Percentiles rank a stretch among this genome's conserved stretches.
Conservation (phyloP, 805 yeast species). For the Kazachstania psychrophila region DNA sequence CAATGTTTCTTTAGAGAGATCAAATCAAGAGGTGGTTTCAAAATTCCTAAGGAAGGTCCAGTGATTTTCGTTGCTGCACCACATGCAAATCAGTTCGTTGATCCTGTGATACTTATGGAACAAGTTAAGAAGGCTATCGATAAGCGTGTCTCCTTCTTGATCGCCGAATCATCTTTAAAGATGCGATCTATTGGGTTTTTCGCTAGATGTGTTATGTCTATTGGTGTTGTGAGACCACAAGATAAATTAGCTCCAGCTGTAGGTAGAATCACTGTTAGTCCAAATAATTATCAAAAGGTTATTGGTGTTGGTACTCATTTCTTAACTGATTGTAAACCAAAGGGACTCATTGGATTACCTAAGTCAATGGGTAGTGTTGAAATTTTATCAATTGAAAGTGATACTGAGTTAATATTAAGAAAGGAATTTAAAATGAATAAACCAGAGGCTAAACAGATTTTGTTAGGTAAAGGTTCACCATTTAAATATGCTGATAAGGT, state of each 20-base stretch:
- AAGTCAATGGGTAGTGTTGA: slow-evolving; percentile 69
- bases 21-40: slow-evolving; percentile 77
- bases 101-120: slow-evolving; percentile 69
- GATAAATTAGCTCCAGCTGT: slow-evolving; percentile 62
- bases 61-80: slow-evolving; percentile 93
- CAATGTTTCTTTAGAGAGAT: slow-evolving; percentile 81
- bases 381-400: slow-evolving; percentile 56
- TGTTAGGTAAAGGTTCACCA: slow-evolving; percentile 44
- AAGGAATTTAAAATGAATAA: slow-evolving; percentile 57
- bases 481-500: slow-evolving; percentile 74
- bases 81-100: slow-evolving; percentile 87
- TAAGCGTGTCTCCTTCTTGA: slow-evolving; percentile 54
- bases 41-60: slow-evolving; percentile 64
- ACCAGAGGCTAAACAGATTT: slow-evolving; percentile 32
- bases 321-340: slow-evolving; percentile 45
- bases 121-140: slow-evolving; percentile 36
- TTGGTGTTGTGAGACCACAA: slow-evolving; percentile 90
- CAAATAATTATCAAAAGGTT: slow-evolving; percentile 41
- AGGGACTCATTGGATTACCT: slow-evolving; percentile 70
- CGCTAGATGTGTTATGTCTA: slow-evolving; percentile 67
- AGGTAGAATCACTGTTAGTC: slow-evolving; percentile 56
- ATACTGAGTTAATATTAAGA: slow-evolving; percentile 56
- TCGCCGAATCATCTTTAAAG: slow-evolving; percentile 72
- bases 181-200: slow-evolving; percentile 62
- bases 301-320: slow-evolving; percentile 55